Evolutionary conservation across 2,329 filamentous ascomycete species (phyloP), one percentile per base, ranked within the genome.

Genomic region (Microsporum canis): DNA sequence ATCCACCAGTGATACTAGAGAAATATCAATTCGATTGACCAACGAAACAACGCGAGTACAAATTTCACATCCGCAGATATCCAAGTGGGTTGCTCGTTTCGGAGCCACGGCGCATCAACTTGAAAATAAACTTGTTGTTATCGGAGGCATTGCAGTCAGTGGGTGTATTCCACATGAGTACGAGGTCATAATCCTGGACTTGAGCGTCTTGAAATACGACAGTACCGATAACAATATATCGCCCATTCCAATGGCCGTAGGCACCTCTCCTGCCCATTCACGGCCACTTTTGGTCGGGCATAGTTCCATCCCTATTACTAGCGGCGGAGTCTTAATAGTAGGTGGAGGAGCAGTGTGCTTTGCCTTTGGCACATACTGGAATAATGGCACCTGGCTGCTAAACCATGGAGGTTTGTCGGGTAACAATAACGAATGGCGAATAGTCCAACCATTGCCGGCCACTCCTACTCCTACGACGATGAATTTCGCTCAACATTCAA

Each of bases 301-400:
- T 60, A 84, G 84, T 3, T 76, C 81, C 5, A 72, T 81, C 12
- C 69, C 75, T 33, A 73, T 80, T 0, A 74, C 75, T 33, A 68
- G 76, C 47, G 74, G 78, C 34, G 73, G 80, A 17, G 67, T 91
- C 2, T 68, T 89, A 7, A 75, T 95, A 5, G 72, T 88, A 56
- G 90, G 90, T 1, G 91, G 91, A 14, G 91, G 90, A 41, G 89
- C 88, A 14, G 89, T 90, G 0, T 95, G 90, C 71, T 95, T 95
- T 76, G 91, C 89, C 0, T 95, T 95, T 80, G 91, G 91, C 1
- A 88, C 88, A 5, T 91, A 84, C 68, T 95, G 89, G 88, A 91
- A 91, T 58, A 78, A 79, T 36, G 83, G 83, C 1, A 76, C 80
- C 10, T 86, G 76, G 75, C 71, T 74, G 1, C 67, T 84, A 65